Base-by-base conservation (phyloP, 1,139 yeast species). In the Sugiyamaella grinbergsii region DNA sequence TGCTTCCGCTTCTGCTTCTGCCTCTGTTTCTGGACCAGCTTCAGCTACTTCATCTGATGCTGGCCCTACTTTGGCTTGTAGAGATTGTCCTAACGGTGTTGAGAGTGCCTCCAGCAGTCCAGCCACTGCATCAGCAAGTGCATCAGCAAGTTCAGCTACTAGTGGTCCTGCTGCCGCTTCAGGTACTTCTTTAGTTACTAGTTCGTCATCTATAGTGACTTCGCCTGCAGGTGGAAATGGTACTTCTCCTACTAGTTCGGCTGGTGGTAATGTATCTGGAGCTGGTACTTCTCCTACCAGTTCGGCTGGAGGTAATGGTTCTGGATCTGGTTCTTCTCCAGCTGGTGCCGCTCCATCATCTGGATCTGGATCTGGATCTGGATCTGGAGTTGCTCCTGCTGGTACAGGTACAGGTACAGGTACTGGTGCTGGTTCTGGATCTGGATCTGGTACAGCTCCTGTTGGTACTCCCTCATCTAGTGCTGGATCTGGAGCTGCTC, bases 81-180 rank as follows among this genome's bases (percentile, higher is more conserved):
- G 42, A 38, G 31, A 38, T 18, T 38, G 42, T 26, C 37, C 37
- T 8, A 33, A 33, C 22, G 42, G 42, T 11, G 41, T 11, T 16
- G 28, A 10, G n/a, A 22, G 28, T 37, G 11, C 41, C 18, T 37
- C 41, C n/a, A 19, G 16, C 3, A 18, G 28, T 16, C 18, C 41
- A 2, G n/a, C 16, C 15, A 15, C 28, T 13, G 13, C 41, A 8
- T 23, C 41, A 3, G 7, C 41, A 3, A 32, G 20, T 32, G 16
- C 37, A 11, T 32, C 37, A 11, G 10, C 37, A 10, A 32, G 16
- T 10, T 32, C 37, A 13, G 37, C 20, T 10, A 10, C 5, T 32
- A 32, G 37, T 32, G 16, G 5, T 10, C n/a, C n/a, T n/a, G 37
- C 5, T 13, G n/a, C 16, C 13, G 11, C 16, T 15, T 32, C 26